A percentile compares a stretch with the other conserved stretches of the same genome.
Conservation (phyloP, 257 asterid species). For the Lantana camara region DNA sequence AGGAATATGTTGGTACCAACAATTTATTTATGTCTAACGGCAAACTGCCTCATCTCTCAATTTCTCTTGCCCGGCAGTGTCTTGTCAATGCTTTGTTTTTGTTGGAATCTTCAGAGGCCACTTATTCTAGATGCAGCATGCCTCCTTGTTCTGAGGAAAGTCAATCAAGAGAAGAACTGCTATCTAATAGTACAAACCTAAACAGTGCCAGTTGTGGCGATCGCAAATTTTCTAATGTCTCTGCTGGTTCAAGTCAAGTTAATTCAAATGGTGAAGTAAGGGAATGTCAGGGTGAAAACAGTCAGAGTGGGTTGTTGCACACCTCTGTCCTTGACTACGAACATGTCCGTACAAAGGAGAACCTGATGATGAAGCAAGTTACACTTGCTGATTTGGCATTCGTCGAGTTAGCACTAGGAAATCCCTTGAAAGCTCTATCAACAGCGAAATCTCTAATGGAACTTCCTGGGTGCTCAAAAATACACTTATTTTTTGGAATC, state of each 20-base stretch:
- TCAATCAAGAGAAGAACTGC: constrained; percentile 45
- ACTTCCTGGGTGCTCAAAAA: constrained; percentile 53
- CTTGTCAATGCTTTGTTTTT: constrained; percentile 71
- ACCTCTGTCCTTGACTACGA: constrained; percentile 59
- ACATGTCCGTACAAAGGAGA: constrained; percentile 54
- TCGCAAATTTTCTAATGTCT: constrained; percentile 36
- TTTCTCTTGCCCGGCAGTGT: constrained; percentile 68
- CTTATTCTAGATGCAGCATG: constrained; percentile 36
- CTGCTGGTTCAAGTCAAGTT: constrained; percentile 42
- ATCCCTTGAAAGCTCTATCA: constrained; percentile 65
- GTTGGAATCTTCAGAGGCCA: constrained; percentile 52
- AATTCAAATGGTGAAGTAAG: constrained; percentile 69
- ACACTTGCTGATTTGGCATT: constrained; percentile 73
- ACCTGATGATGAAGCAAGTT: constrained; percentile 66
- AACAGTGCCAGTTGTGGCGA: constrained; percentile 40
- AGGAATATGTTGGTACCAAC: constrained; percentile 34
- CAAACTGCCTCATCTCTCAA: constrained; percentile 52
- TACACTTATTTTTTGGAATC: constrained; percentile 60
- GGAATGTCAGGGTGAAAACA: constrained; percentile 63
- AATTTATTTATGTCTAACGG: constrained; percentile 37
- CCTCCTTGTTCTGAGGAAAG: constrained; percentile 41
- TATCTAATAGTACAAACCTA: constrained; percentile 33
- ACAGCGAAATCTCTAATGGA: constrained; percentile 60
- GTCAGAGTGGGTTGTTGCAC: constrained; percentile 48
- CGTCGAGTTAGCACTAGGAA: constrained; percentile 70